These are phyloP conservation scores for Coniochaeta sp. DNA, from an alignment of 2,329 filamentous ascomycete genomes.

Conservation along the genomic window DNA sequence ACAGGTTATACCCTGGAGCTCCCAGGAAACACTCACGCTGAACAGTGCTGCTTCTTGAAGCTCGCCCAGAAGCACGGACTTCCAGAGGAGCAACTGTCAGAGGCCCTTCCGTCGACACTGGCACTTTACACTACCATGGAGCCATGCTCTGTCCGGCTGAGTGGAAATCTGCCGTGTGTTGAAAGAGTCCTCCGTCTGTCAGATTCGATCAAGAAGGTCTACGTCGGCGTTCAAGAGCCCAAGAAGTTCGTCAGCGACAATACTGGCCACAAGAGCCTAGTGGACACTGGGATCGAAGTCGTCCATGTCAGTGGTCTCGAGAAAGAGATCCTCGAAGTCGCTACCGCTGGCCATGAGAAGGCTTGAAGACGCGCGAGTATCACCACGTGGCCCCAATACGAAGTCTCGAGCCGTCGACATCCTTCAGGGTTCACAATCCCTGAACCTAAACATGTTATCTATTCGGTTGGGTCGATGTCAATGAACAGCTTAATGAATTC, in stretches of 20 bases:
- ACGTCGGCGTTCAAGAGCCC: conserved; percentile 82
- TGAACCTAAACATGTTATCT: no score
- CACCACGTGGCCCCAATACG: not conserved
- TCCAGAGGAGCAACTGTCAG: conserved; percentile 45
- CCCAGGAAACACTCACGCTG: conserved; percentile 89
- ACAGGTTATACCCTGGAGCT: conserved; percentile 90
- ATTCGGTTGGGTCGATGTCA: no score
- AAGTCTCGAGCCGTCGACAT: no score
- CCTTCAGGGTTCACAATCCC: no score
- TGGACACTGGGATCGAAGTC: conserved; percentile 66
- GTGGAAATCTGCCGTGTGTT: conserved; percentile 70
- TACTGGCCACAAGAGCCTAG: conserved; percentile 62
- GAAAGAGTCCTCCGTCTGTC: conserved; percentile 65
- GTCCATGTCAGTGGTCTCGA: conserved; percentile 70
- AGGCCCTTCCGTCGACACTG: conserved; percentile 42
- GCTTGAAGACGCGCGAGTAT: conserved; percentile 45
- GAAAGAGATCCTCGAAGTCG: conserved; percentile 70
- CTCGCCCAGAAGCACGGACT: conserved; percentile 41
- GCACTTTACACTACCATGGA: conserved; percentile 91
- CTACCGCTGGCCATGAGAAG: conserved; percentile 68
- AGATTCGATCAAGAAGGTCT: conserved; percentile 65
- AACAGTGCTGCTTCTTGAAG: conserved; percentile 86
- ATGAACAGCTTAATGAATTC: no score
- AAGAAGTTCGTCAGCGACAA: conserved; percentile 85
- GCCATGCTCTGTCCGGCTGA: conserved; percentile 67